A percentile compares a stretch with the other conserved stretches of the same genome.
Evolutionary conservation across 306 rosid species (phyloP).

Genomic region (Lithocarpus polystachyus): DNA sequence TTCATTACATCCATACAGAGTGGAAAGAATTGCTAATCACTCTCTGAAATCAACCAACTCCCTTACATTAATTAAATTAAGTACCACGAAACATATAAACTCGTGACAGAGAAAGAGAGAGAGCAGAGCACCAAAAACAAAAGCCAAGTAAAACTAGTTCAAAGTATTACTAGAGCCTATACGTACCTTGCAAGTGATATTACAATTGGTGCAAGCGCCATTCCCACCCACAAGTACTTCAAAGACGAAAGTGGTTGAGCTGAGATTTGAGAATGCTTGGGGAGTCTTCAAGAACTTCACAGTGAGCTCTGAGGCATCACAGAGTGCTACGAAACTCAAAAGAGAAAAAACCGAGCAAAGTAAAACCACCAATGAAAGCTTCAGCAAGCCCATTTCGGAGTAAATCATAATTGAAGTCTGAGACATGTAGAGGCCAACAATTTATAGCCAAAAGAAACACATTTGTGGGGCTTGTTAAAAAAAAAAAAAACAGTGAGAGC

Average conservation of each 20-base stretch:
- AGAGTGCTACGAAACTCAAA: slow-evolving; percentile 38
- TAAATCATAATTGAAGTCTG: not conserved
- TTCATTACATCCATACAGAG: too few species aligned
- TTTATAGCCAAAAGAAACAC: slow-evolving; percentile 24
- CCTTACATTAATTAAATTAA: not conserved
- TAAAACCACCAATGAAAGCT: slow-evolving; percentile 24
- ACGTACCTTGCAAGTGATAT: slow-evolving; percentile 74
- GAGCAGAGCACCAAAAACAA: not conserved
- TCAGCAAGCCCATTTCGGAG: slow-evolving; percentile 49
- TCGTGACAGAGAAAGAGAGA: not conserved
- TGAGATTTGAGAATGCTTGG: slow-evolving; percentile 62
- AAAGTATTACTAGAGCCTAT: slow-evolving; percentile 1
- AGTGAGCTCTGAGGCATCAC: slow-evolving; percentile 42
- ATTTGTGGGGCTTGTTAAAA: slow-evolving; percentile 24
- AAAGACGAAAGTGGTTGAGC: slow-evolving; percentile 67
- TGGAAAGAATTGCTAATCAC: too few species aligned
- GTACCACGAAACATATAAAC: not conserved
- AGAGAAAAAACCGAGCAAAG: slow-evolving; percentile 37
- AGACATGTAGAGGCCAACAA: slow-evolving; percentile 6
- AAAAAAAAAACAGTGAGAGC: slow-evolving; percentile 12
- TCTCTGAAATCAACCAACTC: not conserved
- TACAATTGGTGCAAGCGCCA: slow-evolving; percentile 48
- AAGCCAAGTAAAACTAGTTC: not conserved
- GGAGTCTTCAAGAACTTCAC: slow-evolving; percentile 78
- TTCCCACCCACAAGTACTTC: slow-evolving; percentile 37